These are phyloP conservation scores for Sungouiella blattae DNA, from an alignment of 805 yeast genomes.

Conservation along the genomic window DNA sequence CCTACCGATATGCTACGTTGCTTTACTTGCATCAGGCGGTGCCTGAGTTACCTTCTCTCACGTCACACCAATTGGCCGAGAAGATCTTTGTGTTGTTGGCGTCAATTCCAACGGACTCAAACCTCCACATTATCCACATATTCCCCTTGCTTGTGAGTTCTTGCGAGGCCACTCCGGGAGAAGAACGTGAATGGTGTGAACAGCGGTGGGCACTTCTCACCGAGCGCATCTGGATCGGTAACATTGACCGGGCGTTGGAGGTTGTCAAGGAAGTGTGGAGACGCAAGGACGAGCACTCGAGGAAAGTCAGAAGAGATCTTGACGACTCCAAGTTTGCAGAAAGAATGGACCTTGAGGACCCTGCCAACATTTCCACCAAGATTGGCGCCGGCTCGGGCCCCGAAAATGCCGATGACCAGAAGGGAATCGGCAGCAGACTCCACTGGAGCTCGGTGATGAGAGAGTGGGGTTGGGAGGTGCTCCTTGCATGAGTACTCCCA, in stretches of 20 bases:
- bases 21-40: conserved; percentile 66
- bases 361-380: conserved; percentile 3
- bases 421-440: conserved; percentile 46
- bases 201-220: conserved; percentile 54
- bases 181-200: conserved; percentile 60
- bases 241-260: conserved; percentile 61
- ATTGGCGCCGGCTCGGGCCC: conserved; percentile 19
- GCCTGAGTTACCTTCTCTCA: conserved; percentile 58
- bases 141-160: conserved; percentile 64
- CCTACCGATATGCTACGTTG: conserved; percentile 58
- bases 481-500: conserved; percentile 36
- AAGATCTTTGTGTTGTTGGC: conserved; percentile 58
- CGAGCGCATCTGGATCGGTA: conserved; percentile 60
- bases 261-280: conserved; percentile 73
- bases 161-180: conserved; percentile 58
- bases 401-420: conserved; percentile 31
- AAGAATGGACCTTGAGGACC: conserved; percentile 11
- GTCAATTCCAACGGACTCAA: conserved; percentile 57
- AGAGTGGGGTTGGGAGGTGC: conserved; percentile 75
- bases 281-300: conserved; percentile 46
- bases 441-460: conserved; percentile 72
- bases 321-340: conserved; percentile 8
- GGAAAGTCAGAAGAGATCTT: conserved; percentile 20
- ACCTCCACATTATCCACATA: conserved; percentile 56
- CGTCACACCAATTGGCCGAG: conserved; percentile 56